Evolutionary conservation across 1,139 yeast genomes (phyloP).

Genomic region (Kodamaea plutei): DNA sequence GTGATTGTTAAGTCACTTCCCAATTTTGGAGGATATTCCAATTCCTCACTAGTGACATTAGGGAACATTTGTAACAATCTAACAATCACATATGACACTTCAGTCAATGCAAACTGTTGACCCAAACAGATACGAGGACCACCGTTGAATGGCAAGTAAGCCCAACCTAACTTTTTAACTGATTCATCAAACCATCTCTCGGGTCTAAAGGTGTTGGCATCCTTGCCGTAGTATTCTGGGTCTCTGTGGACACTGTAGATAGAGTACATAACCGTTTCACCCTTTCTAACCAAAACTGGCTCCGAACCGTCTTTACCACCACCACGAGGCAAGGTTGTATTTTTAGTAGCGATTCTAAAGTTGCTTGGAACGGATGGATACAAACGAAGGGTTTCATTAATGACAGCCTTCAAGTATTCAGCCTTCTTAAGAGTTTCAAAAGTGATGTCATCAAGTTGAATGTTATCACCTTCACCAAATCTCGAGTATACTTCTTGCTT

Average conservation of each 20-base stretch:
- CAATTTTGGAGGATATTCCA: conserved; percentile 8
- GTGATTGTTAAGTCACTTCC: conserved; percentile 12
- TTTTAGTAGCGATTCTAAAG: conserved; percentile 41
- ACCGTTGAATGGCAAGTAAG: conserved; percentile 43
- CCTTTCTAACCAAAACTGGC: conserved; percentile 46
- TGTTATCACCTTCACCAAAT: conserved; percentile 38
- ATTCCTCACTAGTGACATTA: conserved; percentile 10
- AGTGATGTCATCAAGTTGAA: conserved; percentile 29
- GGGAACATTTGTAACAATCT: conserved; percentile 29
- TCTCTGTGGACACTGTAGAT: conserved; percentile 47
- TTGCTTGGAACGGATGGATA: conserved; percentile 57
- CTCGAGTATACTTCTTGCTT: conserved; percentile 3
- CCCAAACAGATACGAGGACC: conserved; percentile 45
- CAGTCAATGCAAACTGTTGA: conserved; percentile 48
- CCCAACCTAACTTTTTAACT: conserved; percentile 37
- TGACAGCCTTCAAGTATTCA: conserved; percentile 42
- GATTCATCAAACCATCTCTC: conserved; percentile 47
- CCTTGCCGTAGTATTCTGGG: conserved; percentile 44
- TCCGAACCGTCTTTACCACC: conserved; percentile 43
- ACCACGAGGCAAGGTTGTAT: conserved; percentile 50
- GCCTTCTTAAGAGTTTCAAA: conserved; percentile 50
- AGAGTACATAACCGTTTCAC: conserved; percentile 41
- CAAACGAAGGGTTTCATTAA: conserved; percentile 50
- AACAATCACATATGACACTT: conserved; percentile 44
- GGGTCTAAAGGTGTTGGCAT: conserved; percentile 44